phyloP scores from a whole-genome alignment of 2,329 filamentous ascomycete genomes.

The Fusarium hostae region DNA sequence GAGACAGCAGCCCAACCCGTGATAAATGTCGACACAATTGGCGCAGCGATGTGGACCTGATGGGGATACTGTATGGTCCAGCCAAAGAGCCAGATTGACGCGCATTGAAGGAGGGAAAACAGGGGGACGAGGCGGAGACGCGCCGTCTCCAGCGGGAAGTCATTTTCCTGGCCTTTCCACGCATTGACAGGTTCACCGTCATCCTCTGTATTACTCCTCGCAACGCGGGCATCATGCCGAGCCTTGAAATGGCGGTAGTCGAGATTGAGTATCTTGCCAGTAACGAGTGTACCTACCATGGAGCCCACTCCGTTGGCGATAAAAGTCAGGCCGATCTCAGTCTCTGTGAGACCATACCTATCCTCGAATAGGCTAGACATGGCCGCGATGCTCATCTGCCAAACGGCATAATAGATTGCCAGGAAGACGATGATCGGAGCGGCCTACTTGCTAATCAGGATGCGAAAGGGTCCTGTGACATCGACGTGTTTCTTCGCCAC shows the following conservation, averaged over 20 bases:
- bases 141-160: constrained; percentile 62
- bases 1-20: constrained; percentile 63
- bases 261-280: constrained; percentile 62
- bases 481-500: constrained; percentile 52
- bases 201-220: fast-evolving
- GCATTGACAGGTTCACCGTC: fast-evolving
- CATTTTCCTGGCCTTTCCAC: constrained; percentile 11
- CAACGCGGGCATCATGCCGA: background rate
- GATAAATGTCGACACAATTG: constrained; percentile 62
- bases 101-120: constrained; percentile 57
- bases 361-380: constrained; percentile 61
- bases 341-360: constrained; percentile 56
- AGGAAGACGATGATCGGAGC: constrained; percentile 59
- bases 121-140: constrained; percentile 61
- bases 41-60: constrained; percentile 58
- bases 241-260: constrained; percentile 60
- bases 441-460: constrained; percentile 58
- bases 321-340: constrained; percentile 62
- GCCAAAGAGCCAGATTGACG: constrained; percentile 61
- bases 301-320: constrained; percentile 66
- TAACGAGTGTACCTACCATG: constrained; percentile 63
- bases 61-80: constrained; percentile 61
- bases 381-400: constrained; percentile 66
- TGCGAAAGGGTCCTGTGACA: constrained; percentile 57
- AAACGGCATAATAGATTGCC: constrained; percentile 62